Evolutionary conservation across 202 grass and related monocot species (phyloP), one percentile per base, ranked within the genome.

Genomic region (Setaria italica): DNA sequence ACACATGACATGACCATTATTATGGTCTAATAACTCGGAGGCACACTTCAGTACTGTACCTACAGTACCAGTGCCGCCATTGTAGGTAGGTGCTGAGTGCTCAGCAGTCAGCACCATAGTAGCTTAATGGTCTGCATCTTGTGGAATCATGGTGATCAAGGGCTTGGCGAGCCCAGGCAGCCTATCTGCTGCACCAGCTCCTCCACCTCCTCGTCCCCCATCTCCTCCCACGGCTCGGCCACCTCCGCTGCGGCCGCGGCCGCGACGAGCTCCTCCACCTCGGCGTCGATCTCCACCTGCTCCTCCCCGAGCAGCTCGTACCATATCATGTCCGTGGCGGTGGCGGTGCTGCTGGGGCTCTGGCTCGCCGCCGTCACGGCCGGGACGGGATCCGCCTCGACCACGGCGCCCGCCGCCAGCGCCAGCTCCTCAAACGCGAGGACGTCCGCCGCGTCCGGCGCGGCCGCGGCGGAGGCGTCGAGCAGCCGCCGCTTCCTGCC

Each of bases 241-340:
- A 45, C 72, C 53, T 15, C 72, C 9, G 58, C 39, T 11, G 80
- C 33, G 1, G 32, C 78, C 9, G 58, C 39, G 16, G 80, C 33
- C 2, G 32, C 51, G 42, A 62, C 68, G 12, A 90, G 81, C 50
- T 91, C 79, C 11, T 93, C 79, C 30, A 84, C 78, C 55, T 90
- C 90, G 17, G 84, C 54, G 64, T 86, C 87, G 0, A 88, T 93
- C 46, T 90, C 82, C 42, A 79, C 66, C 67, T 85, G 77, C 57
- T 89, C 78, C 39, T 87, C 87, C 41, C 76, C 87, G 42, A 88
- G 74, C 56, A 93, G 74, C 58, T 93, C 89, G 74, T 90, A 82
- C 91, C 89, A 91, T 56, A 93, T 84, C 89, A 84, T 83, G 81
- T 96, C 89, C 43, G 87, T 82, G n/a, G 72, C 77, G 4, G 74